Percentiles rank a stretch among this genome's conserved stretches.
Evolutionary conservation across 1,284 basidiomycete species (phyloP).

Genomic region (Fomitopsis palustris): DNA sequence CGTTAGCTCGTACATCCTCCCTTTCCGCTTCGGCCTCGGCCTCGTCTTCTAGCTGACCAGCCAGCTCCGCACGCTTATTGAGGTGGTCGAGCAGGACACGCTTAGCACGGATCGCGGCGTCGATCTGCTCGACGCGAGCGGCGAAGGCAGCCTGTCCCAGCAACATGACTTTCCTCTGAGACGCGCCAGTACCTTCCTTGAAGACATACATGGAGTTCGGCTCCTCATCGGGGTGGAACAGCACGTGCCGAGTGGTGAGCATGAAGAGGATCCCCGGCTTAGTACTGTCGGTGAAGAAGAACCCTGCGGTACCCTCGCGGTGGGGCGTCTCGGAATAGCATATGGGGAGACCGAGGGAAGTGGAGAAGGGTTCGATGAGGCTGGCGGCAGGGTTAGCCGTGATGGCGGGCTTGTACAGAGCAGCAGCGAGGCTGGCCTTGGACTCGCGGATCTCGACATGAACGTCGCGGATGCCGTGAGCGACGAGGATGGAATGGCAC

Average conservation of each 20-base stretch:
- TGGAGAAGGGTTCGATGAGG: slow-evolving; percentile 22
- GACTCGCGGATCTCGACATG: slow-evolving; percentile 21
- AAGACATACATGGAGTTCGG: slow-evolving; percentile 16
- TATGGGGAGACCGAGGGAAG: slow-evolving; percentile 25
- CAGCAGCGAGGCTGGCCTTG: slow-evolving; percentile 4
- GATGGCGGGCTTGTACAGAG: slow-evolving; percentile 10
- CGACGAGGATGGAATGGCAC: too few relatives aligned
- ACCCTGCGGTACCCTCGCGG: slow-evolving; percentile 28
- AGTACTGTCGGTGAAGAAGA: slow-evolving; percentile 28
- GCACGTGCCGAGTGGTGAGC: slow-evolving; percentile 28
- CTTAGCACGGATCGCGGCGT: slow-evolving; percentile 11
- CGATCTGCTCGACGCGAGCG: slow-evolving; percentile 6
- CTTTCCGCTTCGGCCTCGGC: slow-evolving; percentile 8
- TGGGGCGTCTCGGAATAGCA: slow-evolving; percentile 9
- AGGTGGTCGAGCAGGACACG: slow-evolving; percentile 2
- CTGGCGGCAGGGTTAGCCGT: slow-evolving; percentile 8
- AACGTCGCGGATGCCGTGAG: slow-evolving; percentile 18
- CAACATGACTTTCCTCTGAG: slow-evolving; percentile 22
- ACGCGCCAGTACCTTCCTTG: slow-evolving; percentile 9
- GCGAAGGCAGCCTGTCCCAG: slow-evolving; percentile 21
- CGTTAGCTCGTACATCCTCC: slow-evolving; percentile 11
- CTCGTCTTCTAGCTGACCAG: too few relatives aligned
- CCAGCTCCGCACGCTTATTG: not conserved
- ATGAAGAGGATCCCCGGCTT: slow-evolving; percentile 20
- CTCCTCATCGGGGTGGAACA: slow-evolving; percentile 13